These are phyloP conservation scores for Chrysanthemum lavandulifolium DNA, from an alignment of 129 eudicot species.

Conservation along the genomic window DNA sequence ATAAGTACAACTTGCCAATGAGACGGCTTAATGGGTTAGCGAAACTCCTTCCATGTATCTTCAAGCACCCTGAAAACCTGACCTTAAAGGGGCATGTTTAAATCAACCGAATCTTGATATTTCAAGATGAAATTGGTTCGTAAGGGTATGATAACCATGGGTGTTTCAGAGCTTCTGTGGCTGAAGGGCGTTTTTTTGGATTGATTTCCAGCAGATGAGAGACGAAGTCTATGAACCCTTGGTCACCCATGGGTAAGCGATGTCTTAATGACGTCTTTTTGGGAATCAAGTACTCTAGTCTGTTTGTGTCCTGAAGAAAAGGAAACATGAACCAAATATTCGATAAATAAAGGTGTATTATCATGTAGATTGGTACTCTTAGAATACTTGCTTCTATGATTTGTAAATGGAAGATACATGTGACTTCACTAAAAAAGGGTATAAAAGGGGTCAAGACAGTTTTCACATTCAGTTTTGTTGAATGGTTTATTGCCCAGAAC, in stretches of 20 bases:
- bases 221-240: slow-evolving; percentile 92
- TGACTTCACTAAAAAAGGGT: background rate
- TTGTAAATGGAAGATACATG: too few relatives aligned
- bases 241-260: slow-evolving; percentile 97
- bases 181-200: slow-evolving; percentile 91
- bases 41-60: slow-evolving; percentile 14
- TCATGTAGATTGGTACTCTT: background rate
- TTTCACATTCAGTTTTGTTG: too few relatives aligned
- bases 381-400: background rate
- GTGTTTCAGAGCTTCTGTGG: slow-evolving; percentile 89
- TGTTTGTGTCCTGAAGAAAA: slow-evolving; percentile 70
- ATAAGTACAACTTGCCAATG: slow-evolving; percentile 24
- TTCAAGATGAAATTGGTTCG: slow-evolving; percentile 94
- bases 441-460: background rate
- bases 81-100: slow-evolving; percentile 8
- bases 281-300: slow-evolving; percentile 85
- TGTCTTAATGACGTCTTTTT: slow-evolving; percentile 91
- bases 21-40: background rate
- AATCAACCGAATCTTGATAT: slow-evolving; percentile 14
- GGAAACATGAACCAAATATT: background rate
- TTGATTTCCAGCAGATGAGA: slow-evolving; percentile 84
- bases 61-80: slow-evolving; percentile 16
- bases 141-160: slow-evolving; percentile 97
- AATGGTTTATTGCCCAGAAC: too few relatives aligned
- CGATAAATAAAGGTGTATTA: background rate